Conservation (phyloP, 306 rosid genomes). For the Senna tora region DNA sequence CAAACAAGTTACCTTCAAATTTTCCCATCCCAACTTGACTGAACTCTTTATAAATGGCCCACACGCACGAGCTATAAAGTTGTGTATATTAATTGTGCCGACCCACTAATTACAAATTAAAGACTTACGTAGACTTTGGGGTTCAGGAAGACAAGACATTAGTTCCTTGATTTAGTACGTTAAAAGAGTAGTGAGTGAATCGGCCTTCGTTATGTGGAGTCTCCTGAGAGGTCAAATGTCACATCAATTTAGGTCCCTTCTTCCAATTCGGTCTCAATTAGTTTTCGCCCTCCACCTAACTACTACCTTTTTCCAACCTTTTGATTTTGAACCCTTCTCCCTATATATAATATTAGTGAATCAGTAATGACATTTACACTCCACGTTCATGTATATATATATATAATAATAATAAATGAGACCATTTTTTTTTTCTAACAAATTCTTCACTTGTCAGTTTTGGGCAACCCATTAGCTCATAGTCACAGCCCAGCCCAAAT, state of each 20-base stretch:
- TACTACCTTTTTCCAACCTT: slow-evolving; percentile 22
- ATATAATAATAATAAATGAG: too few relatives aligned
- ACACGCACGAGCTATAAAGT: slow-evolving; percentile 21
- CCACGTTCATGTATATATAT: too few relatives aligned
- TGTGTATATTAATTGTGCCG: slow-evolving; percentile 10
- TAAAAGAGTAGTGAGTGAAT: not conserved
- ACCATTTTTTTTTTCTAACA: too few relatives aligned
- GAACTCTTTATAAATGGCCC: slow-evolving; percentile 8
- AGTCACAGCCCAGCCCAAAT: not conserved
- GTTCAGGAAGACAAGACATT: slow-evolving; percentile 26
- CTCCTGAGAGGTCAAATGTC: slow-evolving; percentile 11
- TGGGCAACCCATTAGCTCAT: too few relatives aligned
- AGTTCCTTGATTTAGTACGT: slow-evolving; percentile 32
- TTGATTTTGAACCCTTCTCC: slow-evolving; percentile 25
- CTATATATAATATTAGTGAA: not conserved
- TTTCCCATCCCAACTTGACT: slow-evolving; percentile 26
- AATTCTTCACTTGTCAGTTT: too few relatives aligned
- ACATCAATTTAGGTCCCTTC: slow-evolving; percentile 27
- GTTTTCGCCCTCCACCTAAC: slow-evolving; percentile 31
- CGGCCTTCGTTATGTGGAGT: not conserved
- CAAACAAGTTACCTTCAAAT: slow-evolving; percentile 38
- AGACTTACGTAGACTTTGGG: slow-evolving; percentile 5
- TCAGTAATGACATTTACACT: too few relatives aligned
- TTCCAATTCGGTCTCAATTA: slow-evolving; percentile 28
- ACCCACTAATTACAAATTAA: slow-evolving; percentile 2